Conservation (phyloP, 306 rosid genomes). For the Cucurbita ficifolia region DNA sequence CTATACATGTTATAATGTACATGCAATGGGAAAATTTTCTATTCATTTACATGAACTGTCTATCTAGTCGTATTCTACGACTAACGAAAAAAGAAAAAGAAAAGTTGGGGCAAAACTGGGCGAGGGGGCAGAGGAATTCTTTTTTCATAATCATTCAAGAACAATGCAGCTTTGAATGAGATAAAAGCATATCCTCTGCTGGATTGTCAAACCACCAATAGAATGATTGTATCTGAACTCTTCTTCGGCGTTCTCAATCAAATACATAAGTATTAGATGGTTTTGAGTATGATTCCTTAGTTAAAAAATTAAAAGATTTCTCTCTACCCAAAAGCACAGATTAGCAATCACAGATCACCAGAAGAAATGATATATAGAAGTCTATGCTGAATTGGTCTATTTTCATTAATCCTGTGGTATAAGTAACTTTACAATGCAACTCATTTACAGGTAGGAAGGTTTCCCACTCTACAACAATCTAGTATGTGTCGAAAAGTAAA, state of each 20-base stretch:
- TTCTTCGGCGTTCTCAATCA: slow-evolving; percentile 18
- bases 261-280: slow-evolving; percentile 21
- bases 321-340: not conserved
- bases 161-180: slow-evolving; percentile 2
- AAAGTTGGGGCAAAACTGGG: not conserved
- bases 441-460: not conserved
- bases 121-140: not conserved
- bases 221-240: slow-evolving; percentile 30
- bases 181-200: slow-evolving; percentile 24
- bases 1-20: not conserved
- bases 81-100: not conserved
- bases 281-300: slow-evolving; percentile 11
- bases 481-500: not conserved
- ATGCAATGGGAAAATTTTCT: not conserved
- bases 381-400: not conserved
- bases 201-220: slow-evolving; percentile 30
- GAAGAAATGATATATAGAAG: not conserved
- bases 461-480: not conserved
- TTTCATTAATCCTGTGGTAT: not conserved
- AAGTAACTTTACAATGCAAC: not conserved
- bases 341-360: not conserved
- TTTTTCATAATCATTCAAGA: not conserved
- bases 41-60: not conserved
- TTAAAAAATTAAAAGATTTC: not conserved
- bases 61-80: not conserved